Conservation (phyloP, 2,329 filamentous ascomycete species). For the Botrytis tulipae region DNA sequence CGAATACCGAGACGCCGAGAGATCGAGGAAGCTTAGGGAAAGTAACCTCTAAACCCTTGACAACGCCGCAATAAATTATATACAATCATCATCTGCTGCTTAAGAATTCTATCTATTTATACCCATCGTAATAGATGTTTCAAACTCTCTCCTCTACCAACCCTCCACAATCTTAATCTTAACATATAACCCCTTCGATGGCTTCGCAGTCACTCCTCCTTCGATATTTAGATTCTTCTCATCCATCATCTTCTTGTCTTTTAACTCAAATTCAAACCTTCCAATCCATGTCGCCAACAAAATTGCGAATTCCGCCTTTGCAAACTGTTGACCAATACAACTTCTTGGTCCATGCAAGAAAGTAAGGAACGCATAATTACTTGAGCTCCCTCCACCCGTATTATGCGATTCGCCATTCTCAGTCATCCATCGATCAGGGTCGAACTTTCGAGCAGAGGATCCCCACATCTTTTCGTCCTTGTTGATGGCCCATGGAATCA, state of each 20-base stretch:
- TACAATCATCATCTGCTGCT: neutral
- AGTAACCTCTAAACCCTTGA: neutral
- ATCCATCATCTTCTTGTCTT: slow-evolving; percentile 60
- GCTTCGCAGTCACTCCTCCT: slow-evolving; percentile 68
- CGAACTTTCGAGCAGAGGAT: slow-evolving; percentile 68
- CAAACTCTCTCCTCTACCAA: slow-evolving; percentile 50
- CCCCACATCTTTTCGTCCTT: slow-evolving; percentile 71
- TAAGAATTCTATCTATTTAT: neutral
- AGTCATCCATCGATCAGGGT: slow-evolving; percentile 74
- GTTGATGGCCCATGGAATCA: slow-evolving; percentile 68
- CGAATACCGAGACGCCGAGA: neutral
- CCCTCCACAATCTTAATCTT: slow-evolving; percentile 64
- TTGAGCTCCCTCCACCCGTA: slow-evolving; percentile 66
- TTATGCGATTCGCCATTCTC: slow-evolving; percentile 42
- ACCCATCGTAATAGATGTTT: neutral
- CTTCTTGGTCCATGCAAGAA: slow-evolving; percentile 84
- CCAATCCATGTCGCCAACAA: slow-evolving; percentile 76
- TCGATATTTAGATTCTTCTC: slow-evolving; percentile 66
- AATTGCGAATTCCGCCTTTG: slow-evolving; percentile 81
- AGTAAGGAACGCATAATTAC: slow-evolving; percentile 75
- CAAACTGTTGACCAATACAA: slow-evolving; percentile 81
- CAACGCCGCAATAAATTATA: neutral
- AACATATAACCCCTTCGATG: slow-evolving; percentile 69
- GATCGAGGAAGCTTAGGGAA: neutral
- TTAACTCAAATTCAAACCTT: slow-evolving; percentile 63